Percentiles rank a stretch among this genome's conserved stretches.
Conservation (phyloP, 129 eudicot species). For the Flaveria ramosissima region DNA sequence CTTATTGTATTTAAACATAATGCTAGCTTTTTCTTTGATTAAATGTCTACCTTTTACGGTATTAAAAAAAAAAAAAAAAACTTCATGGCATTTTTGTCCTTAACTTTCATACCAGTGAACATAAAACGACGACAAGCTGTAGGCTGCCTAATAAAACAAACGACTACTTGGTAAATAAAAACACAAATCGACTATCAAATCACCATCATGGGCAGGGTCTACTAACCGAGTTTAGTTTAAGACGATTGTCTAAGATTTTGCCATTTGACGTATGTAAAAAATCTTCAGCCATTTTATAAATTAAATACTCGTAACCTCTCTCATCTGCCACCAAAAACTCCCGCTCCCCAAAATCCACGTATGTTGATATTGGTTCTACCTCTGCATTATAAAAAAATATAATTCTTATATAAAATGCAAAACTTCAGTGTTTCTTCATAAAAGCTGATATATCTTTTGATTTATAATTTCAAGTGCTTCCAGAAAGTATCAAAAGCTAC, state of each 20-base stretch:
- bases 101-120: too few species aligned
- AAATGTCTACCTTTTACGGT: too few species aligned
- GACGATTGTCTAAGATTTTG: conserved; percentile 63
- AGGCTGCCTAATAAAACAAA: conserved; percentile 36
- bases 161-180: conserved; percentile 9
- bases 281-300: conserved; percentile 65
- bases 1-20: too few species aligned
- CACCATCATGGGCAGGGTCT: conserved; percentile 6
- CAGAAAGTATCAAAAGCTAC: too few species aligned
- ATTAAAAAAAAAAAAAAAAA: too few species aligned
- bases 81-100: too few species aligned
- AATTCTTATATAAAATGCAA: too few species aligned
- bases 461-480: too few species aligned
- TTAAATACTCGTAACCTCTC: conserved; percentile 77
- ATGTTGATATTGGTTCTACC: conserved; percentile 95
- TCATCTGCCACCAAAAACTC: conserved; percentile 91
- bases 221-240: conserved; percentile 77
- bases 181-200: conserved; percentile 7
- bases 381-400: conserved; percentile 44
- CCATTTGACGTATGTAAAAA: conserved; percentile 65
- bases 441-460: too few species aligned
- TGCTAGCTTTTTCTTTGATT: too few species aligned
- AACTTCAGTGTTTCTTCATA: too few species aligned
- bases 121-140: conserved; percentile 2
- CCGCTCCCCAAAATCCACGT: conserved; percentile 79